Base-by-base conservation (phyloP, 2,329 filamentous ascomycete species). In the Venturia asperata region DNA sequence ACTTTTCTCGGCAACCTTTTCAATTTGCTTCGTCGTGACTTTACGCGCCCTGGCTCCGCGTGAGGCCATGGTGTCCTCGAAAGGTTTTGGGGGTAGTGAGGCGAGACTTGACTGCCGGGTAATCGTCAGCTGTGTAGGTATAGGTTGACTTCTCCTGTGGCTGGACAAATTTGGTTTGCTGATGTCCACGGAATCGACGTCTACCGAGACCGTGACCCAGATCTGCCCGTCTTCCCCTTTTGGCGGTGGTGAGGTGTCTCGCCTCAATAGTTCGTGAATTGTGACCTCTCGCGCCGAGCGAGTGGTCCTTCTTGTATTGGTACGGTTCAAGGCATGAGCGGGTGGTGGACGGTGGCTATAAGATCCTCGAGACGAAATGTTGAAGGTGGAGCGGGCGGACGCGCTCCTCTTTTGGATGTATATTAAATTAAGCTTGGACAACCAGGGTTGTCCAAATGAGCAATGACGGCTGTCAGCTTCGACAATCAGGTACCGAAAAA, bases 11-110 rank as follows among this genome's bases (percentile, higher is more conserved):
- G 76, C 76, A 61, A 72, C 73, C 68, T 77, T 77, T 63, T 76
- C 70, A 17, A 77, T 75, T 47, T 76, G 71, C 65, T 77, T 77
- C 41, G 71, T 69, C 64, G 75, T 72, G n/a, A 72, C 74, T 68
- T 77, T 77, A 5, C 76, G 73, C 64, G 74, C 74, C 27, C 74
- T 70, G 17, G 75, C 75, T 45, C 76, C 76, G 70, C 76, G 69
- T 65, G 74, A 75, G 39, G 76, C 76, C 76, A 77, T 77, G n/a
- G 37, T 60, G 49, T 37, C 49, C 19, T 45, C 37, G 17, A n/a
- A 45, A 7, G 4, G 17, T 13, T 9, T 9, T 39, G 52, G 17
- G 10, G 52, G 7, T 5, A 24, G 37, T 1, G 52, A 37, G 19
- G 52, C 27, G 52, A n/a, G 19, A 27, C 52, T 58, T 17, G 52